These are phyloP conservation scores for Calonectria pteridis DNA, from an alignment of 2,329 filamentous ascomycete genomes.

Conservation along the genomic window DNA sequence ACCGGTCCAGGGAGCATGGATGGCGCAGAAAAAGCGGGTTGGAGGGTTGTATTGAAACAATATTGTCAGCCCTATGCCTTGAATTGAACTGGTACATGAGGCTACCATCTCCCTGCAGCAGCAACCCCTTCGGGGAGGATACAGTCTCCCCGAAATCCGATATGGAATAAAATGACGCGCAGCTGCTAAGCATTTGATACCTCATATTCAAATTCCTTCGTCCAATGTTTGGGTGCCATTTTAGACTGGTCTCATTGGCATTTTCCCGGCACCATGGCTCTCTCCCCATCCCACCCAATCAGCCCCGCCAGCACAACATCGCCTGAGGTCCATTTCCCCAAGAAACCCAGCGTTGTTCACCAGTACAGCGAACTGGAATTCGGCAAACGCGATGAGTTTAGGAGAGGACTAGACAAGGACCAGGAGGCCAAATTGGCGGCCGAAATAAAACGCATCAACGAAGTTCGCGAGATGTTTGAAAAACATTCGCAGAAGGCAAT, in stretches of 20 bases:
- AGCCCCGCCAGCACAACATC: background rate
- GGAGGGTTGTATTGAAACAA: background rate
- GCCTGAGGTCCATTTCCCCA: background rate
- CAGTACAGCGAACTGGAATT: background rate
- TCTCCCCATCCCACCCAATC: background rate
- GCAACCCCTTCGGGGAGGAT: background rate
- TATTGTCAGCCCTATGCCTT: background rate
- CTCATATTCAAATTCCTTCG: too few relatives aligned
- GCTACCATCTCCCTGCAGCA: background rate
- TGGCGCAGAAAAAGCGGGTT: background rate
- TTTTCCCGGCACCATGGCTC: background rate
- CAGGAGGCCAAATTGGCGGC: background rate
- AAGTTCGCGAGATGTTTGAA: background rate
- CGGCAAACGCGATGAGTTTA: background rate
- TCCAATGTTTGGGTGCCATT: background rate
- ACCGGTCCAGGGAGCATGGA: background rate
- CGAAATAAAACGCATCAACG: background rate
- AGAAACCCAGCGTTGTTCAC: background rate
- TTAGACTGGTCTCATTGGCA: too few relatives aligned
- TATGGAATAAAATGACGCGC: background rate
- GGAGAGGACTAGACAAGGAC: background rate
- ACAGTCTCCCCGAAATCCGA: background rate
- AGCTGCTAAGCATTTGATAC: background rate
- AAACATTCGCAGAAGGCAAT: background rate
- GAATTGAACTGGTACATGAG: background rate